phyloP scores from a whole-genome alignment of 2,329 filamentous ascomycete genomes.

The Fusarium oligoseptatum region DNA sequence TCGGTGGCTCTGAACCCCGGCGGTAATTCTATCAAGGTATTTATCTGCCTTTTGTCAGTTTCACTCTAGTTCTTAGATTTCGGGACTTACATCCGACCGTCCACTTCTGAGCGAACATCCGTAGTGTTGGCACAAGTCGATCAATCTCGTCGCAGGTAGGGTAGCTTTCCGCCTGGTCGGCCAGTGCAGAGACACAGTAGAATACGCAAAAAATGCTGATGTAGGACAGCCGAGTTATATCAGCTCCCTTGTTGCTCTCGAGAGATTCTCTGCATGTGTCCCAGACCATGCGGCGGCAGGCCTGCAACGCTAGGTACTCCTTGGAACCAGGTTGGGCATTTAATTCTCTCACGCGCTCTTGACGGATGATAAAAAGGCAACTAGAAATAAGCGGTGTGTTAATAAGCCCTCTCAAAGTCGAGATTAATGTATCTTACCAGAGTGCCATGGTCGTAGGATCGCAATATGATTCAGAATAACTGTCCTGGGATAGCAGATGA shows the following conservation, averaged over 20 bases:
- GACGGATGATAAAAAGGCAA: neutral
- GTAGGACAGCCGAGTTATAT: neutral
- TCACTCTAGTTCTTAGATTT: neutral
- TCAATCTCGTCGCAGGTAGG: neutral
- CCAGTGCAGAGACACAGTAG: neutral
- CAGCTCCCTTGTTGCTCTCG: neutral
- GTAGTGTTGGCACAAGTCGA: neutral
- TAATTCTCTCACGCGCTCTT: neutral
- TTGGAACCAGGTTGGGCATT: neutral
- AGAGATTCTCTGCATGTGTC: neutral
- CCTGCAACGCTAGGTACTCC: neutral
- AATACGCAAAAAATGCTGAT: neutral
- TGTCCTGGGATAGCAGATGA: neutral
- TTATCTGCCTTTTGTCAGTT: neutral
- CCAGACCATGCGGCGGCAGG: neutral
- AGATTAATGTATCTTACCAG: neutral
- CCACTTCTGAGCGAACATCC: neutral
- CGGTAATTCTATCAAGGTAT: neutral
- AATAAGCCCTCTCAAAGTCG: neutral
- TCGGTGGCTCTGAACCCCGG: neutral
- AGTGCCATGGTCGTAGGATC: neutral
- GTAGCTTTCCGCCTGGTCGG: fast-evolving
- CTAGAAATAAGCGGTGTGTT: neutral
- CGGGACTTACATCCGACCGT: neutral
- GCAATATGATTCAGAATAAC: neutral